Base-by-base conservation (phyloP, 495 filamentous ascomycete genomes). In the Aspergillus steynii region DNA sequence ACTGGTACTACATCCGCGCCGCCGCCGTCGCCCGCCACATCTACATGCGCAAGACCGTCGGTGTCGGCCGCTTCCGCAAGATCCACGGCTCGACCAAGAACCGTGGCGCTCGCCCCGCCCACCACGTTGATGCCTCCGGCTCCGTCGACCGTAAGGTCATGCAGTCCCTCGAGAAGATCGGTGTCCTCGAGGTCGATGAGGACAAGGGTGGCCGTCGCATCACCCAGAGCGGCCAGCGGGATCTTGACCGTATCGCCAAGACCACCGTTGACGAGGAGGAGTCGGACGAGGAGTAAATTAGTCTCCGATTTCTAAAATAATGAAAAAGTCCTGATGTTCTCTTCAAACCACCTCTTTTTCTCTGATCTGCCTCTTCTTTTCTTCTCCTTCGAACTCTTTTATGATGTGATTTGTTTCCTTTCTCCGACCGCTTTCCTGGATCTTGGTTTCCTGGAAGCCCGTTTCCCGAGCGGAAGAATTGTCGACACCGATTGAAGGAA, bases 1-100 rank as follows among this genome's bases (percentile, higher is more conserved):
- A 97, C 85, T 97, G 93, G 93, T 86, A 91, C 89, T 99, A 98
- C 89, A 85, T 97, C 78, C 94, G 95, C 74, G 92, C 94, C 74
- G 95, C 95, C 68, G 83, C 93, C 68, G 87, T 97, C 76, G 95
- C 95, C 69, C 95, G 95, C 74, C 95, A 99, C 83, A 86, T 98
- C 85, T 99, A 99, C 85, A 86, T 99, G 78, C 88, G 95, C 80
- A 98, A 98, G 85, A 97, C 93, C 71, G 93, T 99, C 74, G 95
- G 95, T 84, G 93, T 99, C 61, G 91, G 91, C 74, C 90, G 93
- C 70, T 84, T 97, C 67, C 87, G 88, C 73, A 95, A 94, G 80
- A 90, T 91, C 61, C 95, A 99, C 83, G 95, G 95, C 74, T 90
- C 84, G 64, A 88, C 89, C 81, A 97, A 96, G 88, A 99, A 99